Evolutionary conservation across 2,329 filamentous ascomycete species (phyloP).

Genomic region (Pseudovirgaria hyperparasitica): DNA sequence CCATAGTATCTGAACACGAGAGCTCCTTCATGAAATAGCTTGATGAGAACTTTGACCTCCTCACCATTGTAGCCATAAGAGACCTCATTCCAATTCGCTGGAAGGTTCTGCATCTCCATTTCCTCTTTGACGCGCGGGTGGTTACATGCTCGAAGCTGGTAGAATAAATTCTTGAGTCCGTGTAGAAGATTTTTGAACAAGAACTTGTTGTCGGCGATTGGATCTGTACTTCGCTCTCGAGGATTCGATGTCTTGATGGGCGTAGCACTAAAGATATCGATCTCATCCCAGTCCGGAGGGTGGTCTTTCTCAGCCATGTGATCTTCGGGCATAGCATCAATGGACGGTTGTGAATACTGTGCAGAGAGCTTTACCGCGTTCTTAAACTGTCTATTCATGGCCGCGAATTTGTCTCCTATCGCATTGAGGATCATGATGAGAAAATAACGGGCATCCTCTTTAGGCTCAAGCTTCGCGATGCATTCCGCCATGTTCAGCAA

Average conservation of each 20-base stretch:
- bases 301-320: conserved; percentile 73
- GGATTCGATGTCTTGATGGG: conserved; percentile 93
- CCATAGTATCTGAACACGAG: conserved; percentile 97
- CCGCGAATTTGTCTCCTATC: conserved; percentile 94
- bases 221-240: conserved; percentile 76
- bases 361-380: conserved; percentile 91
- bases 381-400: conserved; percentile 92
- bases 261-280: conserved; percentile 91
- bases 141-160: conserved; percentile 86
- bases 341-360: conserved; percentile 53
- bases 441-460: conserved; percentile 87
- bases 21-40: conserved; percentile 91
- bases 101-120: conserved; percentile 67
- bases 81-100: conserved; percentile 86
- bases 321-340: conserved; percentile 56
- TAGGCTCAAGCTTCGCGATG: conserved; percentile 87
- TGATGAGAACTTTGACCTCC: conserved; percentile 91
- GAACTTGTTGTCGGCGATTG: conserved; percentile 94
- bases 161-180: conserved; percentile 91
- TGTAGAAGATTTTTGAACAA: conserved; percentile 94
- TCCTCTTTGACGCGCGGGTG: conserved; percentile 40
- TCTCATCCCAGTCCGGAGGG: conserved; percentile 90
- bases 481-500: conserved; percentile 96
- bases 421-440: conserved; percentile 95
- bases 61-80: conserved; percentile 95